A percentile compares a stretch with the other conserved stretches of the same genome.
Evolutionary conservation across 345 rosid genomes (phyloP).

Genomic region (Boechera retrofracta): DNA sequence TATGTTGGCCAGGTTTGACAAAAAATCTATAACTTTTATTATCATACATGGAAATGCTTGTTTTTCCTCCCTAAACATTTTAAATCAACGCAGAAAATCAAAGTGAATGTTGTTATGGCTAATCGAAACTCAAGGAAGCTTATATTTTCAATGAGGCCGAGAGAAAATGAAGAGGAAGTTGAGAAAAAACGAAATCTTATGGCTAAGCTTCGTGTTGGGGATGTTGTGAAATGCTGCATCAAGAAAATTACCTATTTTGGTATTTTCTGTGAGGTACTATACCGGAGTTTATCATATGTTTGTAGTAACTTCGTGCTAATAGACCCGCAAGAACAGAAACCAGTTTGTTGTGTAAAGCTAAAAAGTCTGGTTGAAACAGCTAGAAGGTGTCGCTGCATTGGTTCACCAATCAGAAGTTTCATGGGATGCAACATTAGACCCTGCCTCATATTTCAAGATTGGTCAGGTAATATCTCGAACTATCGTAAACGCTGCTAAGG

Average conservation of each 20-base stretch:
- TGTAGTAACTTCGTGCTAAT: not conserved
- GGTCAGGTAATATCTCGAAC: slow-evolving; percentile 70
- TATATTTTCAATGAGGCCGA: slow-evolving; percentile 78
- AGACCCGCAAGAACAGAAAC: not conserved
- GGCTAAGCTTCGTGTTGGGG: slow-evolving; percentile 92
- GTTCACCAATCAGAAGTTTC: slow-evolving; percentile 95
- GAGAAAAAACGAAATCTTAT: slow-evolving; percentile 82
- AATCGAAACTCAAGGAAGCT: slow-evolving; percentile 73
- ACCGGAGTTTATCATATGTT: not conserved
- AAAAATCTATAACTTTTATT: not conserved
- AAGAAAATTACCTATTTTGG: slow-evolving; percentile 91
- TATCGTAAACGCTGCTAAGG: not conserved
- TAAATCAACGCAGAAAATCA: slow-evolving; percentile 65
- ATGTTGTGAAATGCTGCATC: slow-evolving; percentile 85
- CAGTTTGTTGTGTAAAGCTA: slow-evolving; percentile 10
- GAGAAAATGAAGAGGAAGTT: slow-evolving; percentile 72
- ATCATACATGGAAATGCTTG: not conserved
- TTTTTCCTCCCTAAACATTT: not conserved
- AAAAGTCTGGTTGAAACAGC: slow-evolving; percentile 52
- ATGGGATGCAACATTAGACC: slow-evolving; percentile 96
- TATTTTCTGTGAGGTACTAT: slow-evolving; percentile 92
- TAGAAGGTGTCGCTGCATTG: slow-evolving; percentile 86
- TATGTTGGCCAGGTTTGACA: slow-evolving; percentile 86
- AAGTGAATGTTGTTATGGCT: slow-evolving; percentile 62
- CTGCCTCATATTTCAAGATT: slow-evolving; percentile 74